These are phyloP conservation scores for Penicillium verrucosum DNA, from an alignment of 2,329 filamentous ascomycete species.

Conservation along the genomic window DNA sequence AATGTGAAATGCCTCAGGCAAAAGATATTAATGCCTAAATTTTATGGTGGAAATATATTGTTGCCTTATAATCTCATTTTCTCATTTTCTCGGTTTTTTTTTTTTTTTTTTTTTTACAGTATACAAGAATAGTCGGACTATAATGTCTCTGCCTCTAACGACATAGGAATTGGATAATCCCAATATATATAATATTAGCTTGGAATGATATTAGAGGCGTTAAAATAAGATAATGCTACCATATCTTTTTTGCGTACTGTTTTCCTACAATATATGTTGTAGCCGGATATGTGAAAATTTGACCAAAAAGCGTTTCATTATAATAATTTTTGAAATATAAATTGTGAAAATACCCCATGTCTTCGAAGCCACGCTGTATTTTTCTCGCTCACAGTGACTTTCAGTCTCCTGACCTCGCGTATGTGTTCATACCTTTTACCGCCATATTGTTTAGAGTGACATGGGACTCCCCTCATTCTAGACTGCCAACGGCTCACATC, in stretches of 20 bases:
- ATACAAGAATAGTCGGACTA: background rate
- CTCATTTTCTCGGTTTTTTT: too few species aligned
- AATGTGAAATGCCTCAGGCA: background rate
- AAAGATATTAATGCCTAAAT: background rate
- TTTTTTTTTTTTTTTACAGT: too few species aligned
- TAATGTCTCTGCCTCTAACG: background rate
- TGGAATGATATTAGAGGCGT: background rate
- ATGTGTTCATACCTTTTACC: background rate
- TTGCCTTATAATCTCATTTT: too few species aligned
- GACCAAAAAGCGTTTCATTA: background rate
- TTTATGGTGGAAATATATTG: background rate
- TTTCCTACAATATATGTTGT: too few species aligned
- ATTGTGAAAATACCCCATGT: too few species aligned
- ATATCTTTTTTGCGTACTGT: background rate
- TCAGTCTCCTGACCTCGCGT: background rate
- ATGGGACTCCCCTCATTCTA: background rate
- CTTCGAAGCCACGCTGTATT: background rate
- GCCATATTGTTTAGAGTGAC: background rate
- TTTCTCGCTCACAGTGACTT: background rate
- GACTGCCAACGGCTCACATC: background rate
- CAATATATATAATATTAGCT: background rate
- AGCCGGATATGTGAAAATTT: background rate
- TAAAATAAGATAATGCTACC: too few species aligned
- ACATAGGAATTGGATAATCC: background rate
- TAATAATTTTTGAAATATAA: too few species aligned